phyloP scores from a whole-genome alignment of 2,329 filamentous ascomycete genomes.

The Paracamarosporium sp. region DNA sequence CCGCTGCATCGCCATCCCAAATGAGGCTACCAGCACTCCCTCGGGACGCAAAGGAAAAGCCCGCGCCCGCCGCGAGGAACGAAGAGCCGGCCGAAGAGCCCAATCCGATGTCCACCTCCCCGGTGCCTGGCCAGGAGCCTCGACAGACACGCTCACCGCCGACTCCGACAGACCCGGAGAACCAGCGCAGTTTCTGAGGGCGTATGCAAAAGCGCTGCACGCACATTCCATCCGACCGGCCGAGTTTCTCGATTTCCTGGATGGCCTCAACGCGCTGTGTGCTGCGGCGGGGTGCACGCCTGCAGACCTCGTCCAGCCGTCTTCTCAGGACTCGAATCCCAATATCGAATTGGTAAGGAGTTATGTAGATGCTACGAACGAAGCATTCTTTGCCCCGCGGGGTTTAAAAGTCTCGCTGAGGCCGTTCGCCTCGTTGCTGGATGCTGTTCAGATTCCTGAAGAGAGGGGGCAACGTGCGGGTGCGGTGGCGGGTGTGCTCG shows the following conservation, averaged over 20 bases:
- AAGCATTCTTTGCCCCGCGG: slow-evolving; percentile 41
- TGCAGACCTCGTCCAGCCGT: slow-evolving; percentile 6
- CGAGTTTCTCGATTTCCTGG: slow-evolving; percentile 41
- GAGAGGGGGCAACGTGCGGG: slow-evolving; percentile 28
- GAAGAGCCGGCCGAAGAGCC: slow-evolving; percentile 7
- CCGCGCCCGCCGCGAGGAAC: not conserved
- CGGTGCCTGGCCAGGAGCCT: slow-evolving; percentile 17
- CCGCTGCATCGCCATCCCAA: slow-evolving; percentile 35
- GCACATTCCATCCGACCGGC: slow-evolving; percentile 34
- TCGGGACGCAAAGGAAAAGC: slow-evolving; percentile 2
- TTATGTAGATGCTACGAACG: slow-evolving; percentile 37
- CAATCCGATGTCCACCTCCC: slow-evolving; percentile 4
- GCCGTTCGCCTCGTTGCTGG: slow-evolving; percentile 30
- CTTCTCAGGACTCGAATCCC: not conserved
- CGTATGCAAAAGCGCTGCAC: slow-evolving; percentile 38
- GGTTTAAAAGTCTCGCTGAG: slow-evolving; percentile 33
- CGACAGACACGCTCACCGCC: slow-evolving; percentile 9
- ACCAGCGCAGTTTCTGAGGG: slow-evolving; percentile 30
- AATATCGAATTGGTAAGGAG: slow-evolving; percentile 14
- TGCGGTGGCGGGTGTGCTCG: slow-evolving; percentile 24
- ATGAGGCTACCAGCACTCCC: slow-evolving; percentile 1
- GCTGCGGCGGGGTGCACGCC: slow-evolving; percentile 15
- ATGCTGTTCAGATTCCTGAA: slow-evolving; percentile 25
- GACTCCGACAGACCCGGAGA: slow-evolving; percentile 8
- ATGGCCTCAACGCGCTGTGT: slow-evolving; percentile 40